Evolutionary conservation across 2,329 filamentous ascomycete species (phyloP), one percentile per base, ranked within the genome.

Genomic region (Clonostachys rosea): DNA sequence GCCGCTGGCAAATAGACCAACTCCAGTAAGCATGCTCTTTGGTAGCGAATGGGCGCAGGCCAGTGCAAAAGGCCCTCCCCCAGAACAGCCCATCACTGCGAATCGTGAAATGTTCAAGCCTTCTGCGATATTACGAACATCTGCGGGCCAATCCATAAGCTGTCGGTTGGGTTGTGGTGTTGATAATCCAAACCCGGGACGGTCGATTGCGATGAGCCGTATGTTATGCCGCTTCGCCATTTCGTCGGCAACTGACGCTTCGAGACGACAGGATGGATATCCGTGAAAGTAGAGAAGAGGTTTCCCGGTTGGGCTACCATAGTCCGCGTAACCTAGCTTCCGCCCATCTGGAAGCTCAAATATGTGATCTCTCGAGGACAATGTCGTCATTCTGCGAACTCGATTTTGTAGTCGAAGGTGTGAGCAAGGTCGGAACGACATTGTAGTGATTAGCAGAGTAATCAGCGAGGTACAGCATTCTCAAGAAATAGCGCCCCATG

Each of bases 371-470:
- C 39, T 30, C 3, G 24, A 30, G 9, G 24, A 30, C 1, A 10
- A 12, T 12, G n/a, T 30, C 24, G 24, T 30, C 24, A 30, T 30
- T 30, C 24, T 30, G 24, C 24, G 24, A 30, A 30, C 24, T 30
- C 4, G 24, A 9, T 30, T 30, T 9, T 30, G 24, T 8, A 30
- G 10, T 4, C 24, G 24, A 30, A 30, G 24, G 24, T 30, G 24
- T 30, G 10, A 30, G 24, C 24, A 30, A 30, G 24, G 24, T 83
- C 44, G 76, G 81, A 20, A 85, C 77, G 45, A 83, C 81, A 50
- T 87, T 87, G 63, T 87, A 87, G 61, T 89, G 84, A 57, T 86
- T 87, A 39, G 83, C 76, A 30, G 24, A 10, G 4, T 30, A 30
- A 30, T 30, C 24, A 30, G 24, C 9, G 24, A 30, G 24, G 24